phyloP scores from a whole-genome alignment of 208 protist species.

The Acanthamoeba culbertsoni region DNA sequence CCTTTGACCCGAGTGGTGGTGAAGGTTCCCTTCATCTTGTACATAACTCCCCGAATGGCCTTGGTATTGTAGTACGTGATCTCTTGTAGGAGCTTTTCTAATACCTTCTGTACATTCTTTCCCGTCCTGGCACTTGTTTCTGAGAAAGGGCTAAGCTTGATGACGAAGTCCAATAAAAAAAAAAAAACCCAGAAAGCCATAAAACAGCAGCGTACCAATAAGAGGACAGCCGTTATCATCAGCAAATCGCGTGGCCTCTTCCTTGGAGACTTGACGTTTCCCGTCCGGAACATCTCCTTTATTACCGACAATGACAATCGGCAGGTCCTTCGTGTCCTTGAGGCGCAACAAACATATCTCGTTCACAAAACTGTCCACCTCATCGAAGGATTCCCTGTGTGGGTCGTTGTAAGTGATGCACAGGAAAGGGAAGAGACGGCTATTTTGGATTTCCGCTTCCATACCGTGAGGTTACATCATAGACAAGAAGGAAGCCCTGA shows the following conservation, averaged over 20 bases:
- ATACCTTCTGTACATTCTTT: not conserved
- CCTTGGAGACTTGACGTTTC: not conserved
- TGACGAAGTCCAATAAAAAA: too few species aligned
- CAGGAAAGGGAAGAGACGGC: not conserved
- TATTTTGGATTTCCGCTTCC: not conserved
- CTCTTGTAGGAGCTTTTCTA: slow-evolving; percentile 18
- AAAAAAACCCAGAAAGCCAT: not conserved
- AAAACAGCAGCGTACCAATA: not conserved
- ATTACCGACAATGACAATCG: slow-evolving; percentile 42
- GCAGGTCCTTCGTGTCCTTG: not conserved
- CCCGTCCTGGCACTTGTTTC: slow-evolving; percentile 10
- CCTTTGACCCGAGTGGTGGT: not conserved
- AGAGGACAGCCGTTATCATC: slow-evolving; percentile 19
- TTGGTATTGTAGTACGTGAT: slow-evolving; percentile 37
- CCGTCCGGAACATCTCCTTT: slow-evolving; percentile 23
- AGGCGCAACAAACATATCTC: not conserved
- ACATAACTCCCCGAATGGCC: not conserved
- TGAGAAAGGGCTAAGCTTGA: too few species aligned
- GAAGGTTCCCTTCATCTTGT: not conserved
- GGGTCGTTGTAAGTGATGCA: not conserved
- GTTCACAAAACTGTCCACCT: slow-evolving; percentile 38
- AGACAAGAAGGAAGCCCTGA: not conserved
- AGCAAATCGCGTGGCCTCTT: not conserved
- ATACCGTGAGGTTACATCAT: slow-evolving; percentile 14
- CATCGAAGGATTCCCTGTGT: not conserved